Percentiles rank a stretch among this genome's conserved stretches.
These are phyloP conservation scores for Eimeria praecox DNA, from an alignment of 169 alveolate species.

Conservation along the genomic window DNA sequence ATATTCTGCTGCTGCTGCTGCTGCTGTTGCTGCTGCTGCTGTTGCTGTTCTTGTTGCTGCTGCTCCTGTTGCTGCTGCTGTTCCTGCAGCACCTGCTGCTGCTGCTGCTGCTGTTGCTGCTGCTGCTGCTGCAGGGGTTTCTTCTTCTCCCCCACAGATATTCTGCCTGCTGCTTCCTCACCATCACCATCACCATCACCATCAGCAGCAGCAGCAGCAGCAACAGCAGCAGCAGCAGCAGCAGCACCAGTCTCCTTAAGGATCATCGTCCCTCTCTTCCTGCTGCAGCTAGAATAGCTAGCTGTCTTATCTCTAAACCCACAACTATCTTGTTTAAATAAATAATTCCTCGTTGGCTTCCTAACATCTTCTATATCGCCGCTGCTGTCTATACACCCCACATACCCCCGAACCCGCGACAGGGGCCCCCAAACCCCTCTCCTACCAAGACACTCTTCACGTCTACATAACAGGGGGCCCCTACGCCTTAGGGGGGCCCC, in stretches of 20 bases:
- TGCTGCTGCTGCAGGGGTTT: background rate
- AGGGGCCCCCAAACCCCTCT: too few species aligned
- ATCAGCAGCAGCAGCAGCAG: background rate
- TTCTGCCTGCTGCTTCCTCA: background rate
- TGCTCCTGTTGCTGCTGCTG: background rate
- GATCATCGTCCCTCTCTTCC: background rate
- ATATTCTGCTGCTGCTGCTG: constrained; percentile 27
- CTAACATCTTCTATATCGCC: constrained; percentile 18
- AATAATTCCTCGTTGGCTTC: too few species aligned
- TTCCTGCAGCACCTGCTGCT: constrained; percentile 12
- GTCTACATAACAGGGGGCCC: too few species aligned
- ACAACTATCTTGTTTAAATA: too few species aligned
- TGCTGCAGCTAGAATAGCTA: background rate
- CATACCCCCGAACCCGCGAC: background rate
- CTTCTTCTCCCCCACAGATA: too few species aligned
- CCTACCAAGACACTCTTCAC: too few species aligned
- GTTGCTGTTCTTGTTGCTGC: background rate
- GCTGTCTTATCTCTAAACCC: too few species aligned
- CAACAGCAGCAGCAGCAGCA: background rate
- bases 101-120: background rate
- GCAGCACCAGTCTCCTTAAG: background rate
- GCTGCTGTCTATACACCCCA: background rate
- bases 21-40: constrained; percentile 49
- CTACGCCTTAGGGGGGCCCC: constrained; percentile 10
- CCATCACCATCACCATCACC: background rate